Percentiles rank a stretch among this genome's conserved stretches.
Evolutionary conservation across 169 alveolate species (phyloP).

Genomic region (Perkinsus marinus): DNA sequence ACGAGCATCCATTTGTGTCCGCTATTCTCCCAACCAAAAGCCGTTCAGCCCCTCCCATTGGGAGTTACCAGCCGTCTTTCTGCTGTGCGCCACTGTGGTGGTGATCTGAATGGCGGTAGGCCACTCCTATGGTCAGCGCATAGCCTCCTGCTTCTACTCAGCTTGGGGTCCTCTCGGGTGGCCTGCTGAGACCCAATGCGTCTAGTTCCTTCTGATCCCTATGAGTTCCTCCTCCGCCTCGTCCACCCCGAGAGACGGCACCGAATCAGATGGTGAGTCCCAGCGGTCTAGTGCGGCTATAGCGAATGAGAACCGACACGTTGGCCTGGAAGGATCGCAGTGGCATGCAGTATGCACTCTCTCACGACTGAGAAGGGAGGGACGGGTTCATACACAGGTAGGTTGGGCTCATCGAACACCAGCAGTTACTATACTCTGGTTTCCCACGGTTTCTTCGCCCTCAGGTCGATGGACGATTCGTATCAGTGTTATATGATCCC

Average conservation of each 20-base stretch:
- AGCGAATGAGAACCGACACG: not conserved
- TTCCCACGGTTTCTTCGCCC: no score
- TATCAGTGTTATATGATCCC: not conserved
- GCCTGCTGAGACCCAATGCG: no score
- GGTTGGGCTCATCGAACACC: not conserved
- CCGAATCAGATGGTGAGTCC: no score
- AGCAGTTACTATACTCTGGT: no score
- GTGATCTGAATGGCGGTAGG: no score
- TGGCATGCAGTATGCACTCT: not conserved
- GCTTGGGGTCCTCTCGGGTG: no score
- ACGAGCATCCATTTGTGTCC: not conserved
- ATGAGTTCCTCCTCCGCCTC: no score
- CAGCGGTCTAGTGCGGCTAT: not conserved
- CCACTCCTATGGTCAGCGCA: no score
- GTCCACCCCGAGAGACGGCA: no score
- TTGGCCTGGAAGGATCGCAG: not conserved
- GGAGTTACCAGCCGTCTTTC: not conserved
- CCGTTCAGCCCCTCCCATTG: not conserved
- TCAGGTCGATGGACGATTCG: not conserved
- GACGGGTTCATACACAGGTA: not conserved
- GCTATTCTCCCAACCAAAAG: not conserved
- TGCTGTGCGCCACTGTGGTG: no score
- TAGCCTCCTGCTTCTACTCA: no score
- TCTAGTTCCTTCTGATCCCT: no score
- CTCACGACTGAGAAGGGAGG: not conserved